Base-by-base conservation (phyloP, 106 monocot species). In the Iris macrosiphon region DNA sequence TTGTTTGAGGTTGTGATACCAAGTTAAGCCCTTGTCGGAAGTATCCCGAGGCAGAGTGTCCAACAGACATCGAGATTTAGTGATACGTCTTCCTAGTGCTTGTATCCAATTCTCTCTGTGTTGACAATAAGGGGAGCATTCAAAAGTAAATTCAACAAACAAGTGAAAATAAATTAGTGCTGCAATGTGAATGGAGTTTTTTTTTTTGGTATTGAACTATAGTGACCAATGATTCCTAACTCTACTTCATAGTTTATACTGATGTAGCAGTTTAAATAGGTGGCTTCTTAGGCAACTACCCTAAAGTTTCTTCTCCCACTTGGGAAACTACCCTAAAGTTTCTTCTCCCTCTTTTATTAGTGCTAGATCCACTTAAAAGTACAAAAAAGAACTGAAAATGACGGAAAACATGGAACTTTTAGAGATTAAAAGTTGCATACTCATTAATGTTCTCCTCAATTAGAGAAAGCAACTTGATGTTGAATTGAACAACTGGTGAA, bases 71-170 rank as follows among this genome's bases (percentile, higher is more conserved):
- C 60, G 29, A 66, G 79, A 72, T 18, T 75, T 65, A 26, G n/a
- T 57, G 12, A 88, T 61, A 48, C 62, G 79, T 65, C 54, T 72
- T 4, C 61, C 42, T 59, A 88, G 59, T 49, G 68, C 68, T 67
- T 72, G 30, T 11, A 88, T 25, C 88, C 88, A 93, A 25, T 57
- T 69, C 59, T 39, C 66, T 42, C 67, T 72, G 32, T 59, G 62
- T 35, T 53, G 27, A 57, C 32, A 25, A 38, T 39, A 13, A 39
- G 35, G 64, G n/a, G 21, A 64, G 1, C 19, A n/a, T n/a, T n/a
- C n/a, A n/a, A n/a, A n/a, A n/a, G n/a, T n/a, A n/a, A n/a, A n/a
- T n/a, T n/a, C n/a, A n/a, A n/a, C n/a, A n/a, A n/a, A n/a, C n/a
- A n/a, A n/a, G n/a, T n/a, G n/a, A n/a, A n/a, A n/a, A n/a, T n/a